Evolutionary conservation across 2,329 filamentous ascomycete species (phyloP).

Genomic region (Aspergillus luchuensis): DNA sequence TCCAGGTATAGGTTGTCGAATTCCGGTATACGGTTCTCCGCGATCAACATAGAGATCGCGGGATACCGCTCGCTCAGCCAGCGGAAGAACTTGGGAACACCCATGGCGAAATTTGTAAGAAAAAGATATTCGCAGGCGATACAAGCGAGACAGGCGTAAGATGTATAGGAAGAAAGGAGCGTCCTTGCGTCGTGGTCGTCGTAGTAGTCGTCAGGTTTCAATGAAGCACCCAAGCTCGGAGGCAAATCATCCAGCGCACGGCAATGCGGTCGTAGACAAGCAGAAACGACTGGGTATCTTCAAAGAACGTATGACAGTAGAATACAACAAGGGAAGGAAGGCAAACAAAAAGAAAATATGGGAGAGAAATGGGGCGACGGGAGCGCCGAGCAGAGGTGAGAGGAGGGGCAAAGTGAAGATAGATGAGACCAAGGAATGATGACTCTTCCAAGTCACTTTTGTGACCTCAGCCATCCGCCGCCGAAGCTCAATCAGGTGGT

Average conservation of each 20-base stretch:
- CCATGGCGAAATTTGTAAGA: constrained; percentile 51
- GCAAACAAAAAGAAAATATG: constrained; percentile 9
- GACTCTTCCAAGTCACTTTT: constrained; percentile 10
- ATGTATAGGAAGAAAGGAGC: constrained; percentile 6
- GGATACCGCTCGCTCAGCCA: constrained; percentile 99
- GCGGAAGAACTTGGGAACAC: constrained; percentile 89
- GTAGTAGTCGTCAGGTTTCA: constrained; percentile 26
- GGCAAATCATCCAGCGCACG: constrained; percentile 19
- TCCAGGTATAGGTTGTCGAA: constrained; percentile 88
- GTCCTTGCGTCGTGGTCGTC: constrained; percentile 23
- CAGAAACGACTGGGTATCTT: constrained; percentile 24
- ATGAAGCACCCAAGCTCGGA: constrained; percentile 25
- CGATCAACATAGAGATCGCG: constrained; percentile 95
- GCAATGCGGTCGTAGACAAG: constrained; percentile 18
- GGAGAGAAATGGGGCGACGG: constrained; percentile 7
- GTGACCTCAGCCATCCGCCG: neutral
- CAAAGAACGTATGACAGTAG: constrained; percentile 20
- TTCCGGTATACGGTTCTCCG: constrained; percentile 97
- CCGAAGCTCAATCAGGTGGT: constrained; percentile 10
- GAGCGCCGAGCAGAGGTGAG: constrained; percentile 6
- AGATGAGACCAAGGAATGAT: constrained; percentile 2
- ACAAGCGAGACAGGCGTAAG: neutral
- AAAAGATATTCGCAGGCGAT: neutral
- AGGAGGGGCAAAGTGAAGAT: neutral
- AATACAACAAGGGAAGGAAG: constrained; percentile 21